A percentile compares a stretch with the other conserved stretches of the same genome.
phyloP scores from a whole-genome alignment of 2,329 filamentous ascomycete species.

The Allantophomopsis cytisporea region DNA sequence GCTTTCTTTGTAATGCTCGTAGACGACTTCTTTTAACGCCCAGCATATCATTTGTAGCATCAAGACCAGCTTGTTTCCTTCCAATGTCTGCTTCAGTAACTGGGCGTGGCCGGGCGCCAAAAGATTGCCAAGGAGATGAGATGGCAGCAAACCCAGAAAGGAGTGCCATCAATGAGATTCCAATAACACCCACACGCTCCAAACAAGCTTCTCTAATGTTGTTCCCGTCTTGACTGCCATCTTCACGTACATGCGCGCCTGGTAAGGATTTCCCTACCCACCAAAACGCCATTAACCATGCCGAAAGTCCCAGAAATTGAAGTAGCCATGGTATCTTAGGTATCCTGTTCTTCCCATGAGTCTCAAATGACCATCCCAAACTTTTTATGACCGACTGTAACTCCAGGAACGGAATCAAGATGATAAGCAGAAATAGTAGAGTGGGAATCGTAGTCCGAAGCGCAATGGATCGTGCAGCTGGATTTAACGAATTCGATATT shows the following conservation, averaged over 20 bases:
- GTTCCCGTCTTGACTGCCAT: conserved; percentile 23
- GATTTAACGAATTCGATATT: conserved; percentile 62
- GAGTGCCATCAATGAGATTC: conserved; percentile 74
- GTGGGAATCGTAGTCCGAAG: conserved; percentile 57
- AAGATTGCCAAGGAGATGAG: conserved; percentile 74
- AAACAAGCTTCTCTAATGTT: conserved; percentile 33
- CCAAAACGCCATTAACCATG: conserved; percentile 69
- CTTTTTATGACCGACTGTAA: conserved; percentile 41
- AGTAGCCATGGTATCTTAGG: conserved; percentile 50
- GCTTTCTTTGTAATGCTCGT: conserved; percentile 54
- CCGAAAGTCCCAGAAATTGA: conserved; percentile 44
- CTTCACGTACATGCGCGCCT: conserved; percentile 31
- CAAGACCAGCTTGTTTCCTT: conserved; percentile 66
- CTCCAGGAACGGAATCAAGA: conserved; percentile 68
- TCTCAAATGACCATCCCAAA: conserved; percentile 48
- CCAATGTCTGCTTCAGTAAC: conserved; percentile 63
- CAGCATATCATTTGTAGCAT: conserved; percentile 71
- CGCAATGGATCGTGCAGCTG: conserved; percentile 51
- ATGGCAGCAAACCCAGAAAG: conserved; percentile 86
- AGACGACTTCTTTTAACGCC: conserved; percentile 60
- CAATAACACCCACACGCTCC: conserved; percentile 68
- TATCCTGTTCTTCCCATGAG: conserved; percentile 38
- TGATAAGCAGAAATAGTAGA: conserved; percentile 57
- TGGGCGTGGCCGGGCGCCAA: conserved; percentile 48
- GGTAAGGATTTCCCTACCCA: conserved; percentile 54